These are phyloP conservation scores for Ogataea henricii DNA, from an alignment of 805 yeast species.

Conservation along the genomic window DNA sequence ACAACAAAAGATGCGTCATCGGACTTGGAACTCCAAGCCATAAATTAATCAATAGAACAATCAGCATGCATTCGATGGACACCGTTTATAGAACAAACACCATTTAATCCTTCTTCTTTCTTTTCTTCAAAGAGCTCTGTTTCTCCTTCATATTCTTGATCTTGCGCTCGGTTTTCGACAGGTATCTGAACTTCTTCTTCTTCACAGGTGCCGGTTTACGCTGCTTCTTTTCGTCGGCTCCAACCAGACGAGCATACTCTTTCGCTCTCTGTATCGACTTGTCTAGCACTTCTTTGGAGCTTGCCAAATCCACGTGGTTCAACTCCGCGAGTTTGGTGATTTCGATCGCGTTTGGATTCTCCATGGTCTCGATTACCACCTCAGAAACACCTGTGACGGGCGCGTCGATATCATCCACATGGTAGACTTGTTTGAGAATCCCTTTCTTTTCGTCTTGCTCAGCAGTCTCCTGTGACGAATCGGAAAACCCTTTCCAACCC, in stretches of 20 bases:
- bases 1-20: slow-evolving; percentile 4
- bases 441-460: slow-evolving; percentile 33
- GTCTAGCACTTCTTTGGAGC: slow-evolving; percentile 69
- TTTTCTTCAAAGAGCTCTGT: slow-evolving; percentile 31
- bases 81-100: slow-evolving; percentile 2
- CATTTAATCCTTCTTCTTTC: slow-evolving; percentile 26
- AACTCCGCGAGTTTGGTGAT: slow-evolving; percentile 50
- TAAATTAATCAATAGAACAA: not conserved
- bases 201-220: slow-evolving; percentile 37
- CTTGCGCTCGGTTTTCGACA: slow-evolving; percentile 78
- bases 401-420: slow-evolving; percentile 36
- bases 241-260: slow-evolving; percentile 73
- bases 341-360: slow-evolving; percentile 45
- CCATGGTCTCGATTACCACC: slow-evolving; percentile 59
- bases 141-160: slow-evolving; percentile 49
- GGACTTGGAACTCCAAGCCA: slow-evolving; percentile 27
- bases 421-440: slow-evolving; percentile 46
- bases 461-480: slow-evolving; percentile 19
- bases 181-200: slow-evolving; percentile 85
- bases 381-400: slow-evolving; percentile 49
- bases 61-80: slow-evolving; percentile 4
- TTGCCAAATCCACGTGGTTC: slow-evolving; percentile 70
- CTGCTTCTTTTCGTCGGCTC: slow-evolving; percentile 46
- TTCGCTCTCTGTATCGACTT: slow-evolving; percentile 78
- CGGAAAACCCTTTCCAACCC: slow-evolving; percentile 47